phyloP scores from a whole-genome alignment of 495 filamentous ascomycete genomes.

The Penicillium paradoxum region DNA sequence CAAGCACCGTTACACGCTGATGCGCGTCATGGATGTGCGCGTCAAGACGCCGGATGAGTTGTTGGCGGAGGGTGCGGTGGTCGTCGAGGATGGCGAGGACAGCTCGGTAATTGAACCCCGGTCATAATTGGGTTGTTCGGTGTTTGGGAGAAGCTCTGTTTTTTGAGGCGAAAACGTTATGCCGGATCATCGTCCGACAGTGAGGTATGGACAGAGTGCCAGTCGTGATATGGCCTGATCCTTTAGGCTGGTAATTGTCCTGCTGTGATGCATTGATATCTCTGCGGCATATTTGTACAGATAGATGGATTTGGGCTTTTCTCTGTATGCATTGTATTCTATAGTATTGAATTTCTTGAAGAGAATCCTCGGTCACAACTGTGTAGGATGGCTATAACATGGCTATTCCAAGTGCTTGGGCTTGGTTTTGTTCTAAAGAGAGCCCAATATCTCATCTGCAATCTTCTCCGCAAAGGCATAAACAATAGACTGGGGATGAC shows the following conservation, averaged over 20 bases:
- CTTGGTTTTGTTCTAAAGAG: not conserved
- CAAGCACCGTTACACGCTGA: conserved; percentile 83
- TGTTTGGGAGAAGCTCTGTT: not conserved
- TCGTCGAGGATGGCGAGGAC: conserved; percentile 30
- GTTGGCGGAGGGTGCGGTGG: conserved; percentile 37
- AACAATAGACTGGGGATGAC: conserved; percentile 45
- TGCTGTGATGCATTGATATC: conserved; percentile 17
- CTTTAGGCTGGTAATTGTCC: not conserved
- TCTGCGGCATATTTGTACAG: conserved; percentile 35
- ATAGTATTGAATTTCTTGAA: conserved; percentile 20
- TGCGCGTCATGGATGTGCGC: conserved; percentile 76
- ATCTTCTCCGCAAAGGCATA: conserved; percentile 56
- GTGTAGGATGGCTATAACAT: not conserved
- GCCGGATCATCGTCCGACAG: not conserved
- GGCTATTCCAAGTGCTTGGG: not conserved
- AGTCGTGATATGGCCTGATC: not conserved
- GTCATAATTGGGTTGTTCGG: conserved; percentile 17
- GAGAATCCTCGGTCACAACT: not conserved
- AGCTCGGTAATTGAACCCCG: conserved; percentile 22
- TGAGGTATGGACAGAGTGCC: not conserved
- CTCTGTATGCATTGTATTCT: conserved; percentile 36
- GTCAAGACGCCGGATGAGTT: conserved; percentile 60
- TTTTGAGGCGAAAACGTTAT: conserved; percentile 4
- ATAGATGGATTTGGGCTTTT: conserved; percentile 33
- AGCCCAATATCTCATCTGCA: conserved; percentile 40